Percentiles rank a stretch among this genome's conserved stretches.
These are phyloP conservation scores for Candida anutae DNA, from an alignment of 1,139 yeast species.

Conservation along the genomic window DNA sequence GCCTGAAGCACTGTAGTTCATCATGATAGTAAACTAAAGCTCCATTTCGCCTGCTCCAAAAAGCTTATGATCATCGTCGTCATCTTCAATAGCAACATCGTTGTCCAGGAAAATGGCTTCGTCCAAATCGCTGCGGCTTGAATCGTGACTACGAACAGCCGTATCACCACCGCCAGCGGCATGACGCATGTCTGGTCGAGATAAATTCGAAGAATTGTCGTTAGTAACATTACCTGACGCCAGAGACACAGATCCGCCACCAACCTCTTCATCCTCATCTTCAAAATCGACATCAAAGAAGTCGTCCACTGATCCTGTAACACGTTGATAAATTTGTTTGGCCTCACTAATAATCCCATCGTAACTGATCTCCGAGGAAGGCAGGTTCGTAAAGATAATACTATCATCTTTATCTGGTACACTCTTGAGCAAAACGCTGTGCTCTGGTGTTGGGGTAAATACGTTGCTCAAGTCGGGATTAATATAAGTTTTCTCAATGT, in stretches of 20 bases:
- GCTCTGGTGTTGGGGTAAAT: slow-evolving; percentile 22
- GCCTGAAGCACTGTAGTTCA: too few relatives aligned
- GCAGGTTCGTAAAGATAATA: slow-evolving; percentile 61
- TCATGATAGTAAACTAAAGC: slow-evolving; percentile 26
- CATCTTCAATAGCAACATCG: slow-evolving; percentile 37
- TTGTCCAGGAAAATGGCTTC: slow-evolving; percentile 14
- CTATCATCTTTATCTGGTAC: slow-evolving; percentile 29
- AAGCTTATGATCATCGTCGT: slow-evolving; percentile 42
- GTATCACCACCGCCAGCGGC: slow-evolving; percentile 2
- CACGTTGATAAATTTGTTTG: slow-evolving; percentile 60
- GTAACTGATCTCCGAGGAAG: slow-evolving; percentile 78
- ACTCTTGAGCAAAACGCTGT: slow-evolving; percentile 24
- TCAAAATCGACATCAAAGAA: slow-evolving; percentile 94
- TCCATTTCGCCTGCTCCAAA: slow-evolving; percentile 69
- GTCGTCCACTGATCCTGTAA: slow-evolving; percentile 91
- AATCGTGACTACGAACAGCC: slow-evolving; percentile 2
- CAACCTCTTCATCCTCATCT: slow-evolving; percentile 68
- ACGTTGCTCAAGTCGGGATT: slow-evolving; percentile 35
- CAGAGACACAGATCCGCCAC: slow-evolving; percentile 2
- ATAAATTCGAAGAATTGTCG: slow-evolving; percentile 2
- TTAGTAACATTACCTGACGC: not conserved
- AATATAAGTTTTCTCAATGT: slow-evolving; percentile 62
- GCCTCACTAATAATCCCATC: slow-evolving; percentile 86
- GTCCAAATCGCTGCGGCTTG: slow-evolving; percentile 6
- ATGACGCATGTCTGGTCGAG: slow-evolving; percentile 1